Evolutionary conservation across 805 yeast species (phyloP), one percentile per base, ranked within the genome.

Genomic region (Kodamaea jinghongensis): DNA sequence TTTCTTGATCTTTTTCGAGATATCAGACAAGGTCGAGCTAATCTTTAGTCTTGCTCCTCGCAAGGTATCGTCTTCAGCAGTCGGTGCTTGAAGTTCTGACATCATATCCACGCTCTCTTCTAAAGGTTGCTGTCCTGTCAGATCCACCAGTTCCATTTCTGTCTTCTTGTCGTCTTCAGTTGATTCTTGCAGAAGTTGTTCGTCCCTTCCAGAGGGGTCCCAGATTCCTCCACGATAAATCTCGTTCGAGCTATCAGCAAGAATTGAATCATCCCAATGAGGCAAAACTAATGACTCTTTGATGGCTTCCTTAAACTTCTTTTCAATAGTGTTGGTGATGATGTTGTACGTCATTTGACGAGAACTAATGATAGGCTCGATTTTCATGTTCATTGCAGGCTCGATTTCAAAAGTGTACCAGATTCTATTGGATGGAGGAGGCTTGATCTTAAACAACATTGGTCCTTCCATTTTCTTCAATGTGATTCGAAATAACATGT

Each of bases 171-270:
- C 31, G 7, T 45, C 36, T 10, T 39, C 26, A 7, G 20, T 7
- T 5, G 3, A 17, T 29, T 22, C 23, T 20, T 20, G 5, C 8
- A 8, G 5, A 6, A 6, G 7, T 20, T 36, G 28, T 22, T 25
- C 14, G 17, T 54, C 49, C 32, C 67, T 53, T 1, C 33, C 52
- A 0, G 70, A 8, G 9, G 31, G 68, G 47, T 83, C 89, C 98
- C 98, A 91, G 16, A 91, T 79, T 12, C 99, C 99, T 36, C 96
- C 99, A 47, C 96, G 75, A 58, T 80, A 93, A 10, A 87, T 61
- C 47, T 87, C 95, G 28, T 63, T 71, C 2, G 63, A 60, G 0
- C 96, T 80, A 39, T 77, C 68, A 53, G 71, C 84, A 54, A 86
- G 84, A 0, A 81, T 77, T 29, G 88, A 60, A 56, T 91, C 98